Base-by-base conservation (phyloP, 1,284 basidiomycete genomes). In the Omphalotus olearius region DNA sequence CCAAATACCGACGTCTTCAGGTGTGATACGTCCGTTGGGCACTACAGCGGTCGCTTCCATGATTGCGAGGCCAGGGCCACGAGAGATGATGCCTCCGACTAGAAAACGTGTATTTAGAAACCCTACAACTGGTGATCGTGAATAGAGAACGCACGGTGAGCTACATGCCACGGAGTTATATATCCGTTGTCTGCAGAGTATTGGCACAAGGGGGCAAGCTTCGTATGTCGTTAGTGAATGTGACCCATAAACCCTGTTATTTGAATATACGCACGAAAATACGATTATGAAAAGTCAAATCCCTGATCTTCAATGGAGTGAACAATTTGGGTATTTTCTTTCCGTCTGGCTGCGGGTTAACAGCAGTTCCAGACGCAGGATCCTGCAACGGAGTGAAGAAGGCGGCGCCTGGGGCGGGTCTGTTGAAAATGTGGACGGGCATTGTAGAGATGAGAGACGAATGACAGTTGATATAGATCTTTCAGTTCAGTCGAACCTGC, bases 1-100 rank as follows among this genome's bases (percentile, higher is more conserved):
- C 88, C 90, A 94, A 50, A 93, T 70, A 1, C 89, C 91, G n/a
- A 64, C 44, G 47, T 79, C 75, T 50, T 78, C 64, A 11, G 77
- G 73, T 1, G 73, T 69, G 55, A 76, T 76, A 6, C 77, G 70
- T 5, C 79, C 76, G 59, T 91, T 82, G 0, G 87, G 78, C 0
- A 77, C 59, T 1, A 91, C 80, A 2, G 79, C 76, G 0, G 81
- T 80, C 3, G 80, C 80, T 65, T 86, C 83, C 11, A 84, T 64
- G 53, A 80, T 70, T 50, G 80, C 73, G 5, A 76, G 65, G 0
- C 78, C 79, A 7, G 76, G 78, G 2, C 78, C 75, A 14, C 76
- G 72, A 1, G 66, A 71, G 42, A 73, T 57, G 13, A 80, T 78
- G 9, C 77, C 74, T 1, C 76, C 75, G 28, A 78, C 76, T 77